Conservation (phyloP, 768 basidiomycete genomes). For the Rhizopogon vinicolor region DNA sequence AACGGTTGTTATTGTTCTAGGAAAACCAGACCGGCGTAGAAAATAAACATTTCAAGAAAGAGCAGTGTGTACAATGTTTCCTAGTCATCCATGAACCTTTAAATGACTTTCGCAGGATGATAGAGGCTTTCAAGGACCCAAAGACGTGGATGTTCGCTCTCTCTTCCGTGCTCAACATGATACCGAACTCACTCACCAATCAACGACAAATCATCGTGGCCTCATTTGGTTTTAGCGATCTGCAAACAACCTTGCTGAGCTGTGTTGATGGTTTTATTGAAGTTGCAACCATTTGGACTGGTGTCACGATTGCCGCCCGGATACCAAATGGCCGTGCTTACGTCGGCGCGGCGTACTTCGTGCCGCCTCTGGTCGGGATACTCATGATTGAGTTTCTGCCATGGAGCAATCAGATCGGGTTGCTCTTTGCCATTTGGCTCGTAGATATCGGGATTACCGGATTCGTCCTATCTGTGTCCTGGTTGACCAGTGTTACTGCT, state of each 20-base stretch:
- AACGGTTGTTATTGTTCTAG: slow-evolving; percentile 21
- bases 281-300: slow-evolving; percentile 67
- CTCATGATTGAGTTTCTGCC: slow-evolving; percentile 62
- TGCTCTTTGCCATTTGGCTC: slow-evolving; percentile 43
- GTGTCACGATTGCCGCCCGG: slow-evolving; percentile 51
- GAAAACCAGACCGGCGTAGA: slow-evolving; percentile 79
- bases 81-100: no score
- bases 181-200: slow-evolving; percentile 71
- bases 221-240: slow-evolving; percentile 57
- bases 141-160: slow-evolving; percentile 78
- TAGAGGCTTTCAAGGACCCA: slow-evolving; percentile 61
- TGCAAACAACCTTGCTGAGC: slow-evolving; percentile 67
- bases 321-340: slow-evolving; percentile 57
- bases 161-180: slow-evolving; percentile 54
- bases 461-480: slow-evolving; percentile 57
- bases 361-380: slow-evolving; percentile 62
- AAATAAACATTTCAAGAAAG: slow-evolving; percentile 76
- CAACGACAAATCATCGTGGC: slow-evolving; percentile 61
- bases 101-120: slow-evolving; percentile 39
- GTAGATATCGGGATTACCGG: slow-evolving; percentile 49
- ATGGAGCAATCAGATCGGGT: slow-evolving; percentile 60
- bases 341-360: slow-evolving; percentile 50
- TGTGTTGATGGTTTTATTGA: slow-evolving; percentile 64
- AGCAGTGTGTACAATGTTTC: slow-evolving; percentile 50
- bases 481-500: slow-evolving; percentile 61